A percentile compares a stretch with the other conserved stretches of the same genome.
These are phyloP conservation scores for Boletus subcaerulescens DNA, from an alignment of 768 basidiomycete species.

Conservation along the genomic window DNA sequence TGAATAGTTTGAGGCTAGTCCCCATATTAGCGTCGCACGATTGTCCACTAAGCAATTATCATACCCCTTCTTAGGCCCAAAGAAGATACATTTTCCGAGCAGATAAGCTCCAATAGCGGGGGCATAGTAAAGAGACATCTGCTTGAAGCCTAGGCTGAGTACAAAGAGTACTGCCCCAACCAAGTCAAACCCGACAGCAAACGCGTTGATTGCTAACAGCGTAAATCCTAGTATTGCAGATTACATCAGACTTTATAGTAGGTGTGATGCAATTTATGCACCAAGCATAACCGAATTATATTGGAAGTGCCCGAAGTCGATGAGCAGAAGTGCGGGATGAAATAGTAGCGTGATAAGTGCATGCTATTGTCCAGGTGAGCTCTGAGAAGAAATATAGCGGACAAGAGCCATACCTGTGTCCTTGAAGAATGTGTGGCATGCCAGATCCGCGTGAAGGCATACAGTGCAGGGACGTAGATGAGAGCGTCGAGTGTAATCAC, in stretches of 20 bases:
- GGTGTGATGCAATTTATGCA: slow-evolving; percentile 26
- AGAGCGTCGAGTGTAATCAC: slow-evolving; percentile 68
- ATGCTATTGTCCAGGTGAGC: slow-evolving; percentile 27
- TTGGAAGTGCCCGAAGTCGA: slow-evolving; percentile 95
- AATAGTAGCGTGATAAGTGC: slow-evolving; percentile 71
- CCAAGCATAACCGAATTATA: slow-evolving; percentile 95
- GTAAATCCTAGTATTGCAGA: slow-evolving; percentile 53
- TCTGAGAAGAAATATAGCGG: not conserved
- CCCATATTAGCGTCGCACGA: not conserved
- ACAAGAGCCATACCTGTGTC: slow-evolving; percentile 57
- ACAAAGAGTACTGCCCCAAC: slow-evolving; percentile 79
- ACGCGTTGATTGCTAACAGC: slow-evolving; percentile 64
- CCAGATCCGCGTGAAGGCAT: slow-evolving; percentile 65
- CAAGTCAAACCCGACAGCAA: slow-evolving; percentile 66
- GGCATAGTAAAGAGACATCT: slow-evolving; percentile 94
- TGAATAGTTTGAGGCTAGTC: slow-evolving; percentile 50
- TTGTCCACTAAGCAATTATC: slow-evolving; percentile 16
- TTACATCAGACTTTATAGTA: not conserved
- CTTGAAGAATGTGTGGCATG: slow-evolving; percentile 67
- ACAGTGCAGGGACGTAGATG: slow-evolving; percentile 72
- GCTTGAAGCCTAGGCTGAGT: slow-evolving; percentile 87
- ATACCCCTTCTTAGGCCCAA: slow-evolving; percentile 72
- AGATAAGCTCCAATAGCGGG: slow-evolving; percentile 91
- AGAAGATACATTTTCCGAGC: slow-evolving; percentile 82
- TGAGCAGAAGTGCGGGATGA: slow-evolving; percentile 78